phyloP scores from a whole-genome alignment of 176 grass and related monocot genomes.

The barley (Hordeum vulgare) region MorexV3_pseudomolecules_assembly NC_058518.1:36988557-36989056 shows the following conservation, averaged over 20 bases:
- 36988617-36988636: background rate
- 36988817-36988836: background rate
- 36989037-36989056: background rate
- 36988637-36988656: background rate
- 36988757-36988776: background rate
- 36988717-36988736: too few relatives aligned
- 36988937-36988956: background rate
- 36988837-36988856: conserved; percentile 15
- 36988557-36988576: background rate
- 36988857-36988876: background rate
- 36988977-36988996: conserved; percentile 11
- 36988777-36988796: background rate
- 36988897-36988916: background rate
- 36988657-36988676: background rate
- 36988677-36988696: background rate
- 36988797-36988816: background rate
- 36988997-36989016: conserved; percentile 36
- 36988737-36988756: too few relatives aligned
- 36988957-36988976: background rate
- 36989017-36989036: conserved; percentile 33
- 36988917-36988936: background rate
- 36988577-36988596: background rate
- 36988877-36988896: background rate
- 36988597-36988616: background rate
- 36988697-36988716: too few relatives aligned